Percentiles rank a stretch among this genome's conserved stretches.
These are phyloP conservation scores for Wickerhamiella musiphila DNA, from an alignment of 805 yeast genomes.

Conservation along the genomic window DNA sequence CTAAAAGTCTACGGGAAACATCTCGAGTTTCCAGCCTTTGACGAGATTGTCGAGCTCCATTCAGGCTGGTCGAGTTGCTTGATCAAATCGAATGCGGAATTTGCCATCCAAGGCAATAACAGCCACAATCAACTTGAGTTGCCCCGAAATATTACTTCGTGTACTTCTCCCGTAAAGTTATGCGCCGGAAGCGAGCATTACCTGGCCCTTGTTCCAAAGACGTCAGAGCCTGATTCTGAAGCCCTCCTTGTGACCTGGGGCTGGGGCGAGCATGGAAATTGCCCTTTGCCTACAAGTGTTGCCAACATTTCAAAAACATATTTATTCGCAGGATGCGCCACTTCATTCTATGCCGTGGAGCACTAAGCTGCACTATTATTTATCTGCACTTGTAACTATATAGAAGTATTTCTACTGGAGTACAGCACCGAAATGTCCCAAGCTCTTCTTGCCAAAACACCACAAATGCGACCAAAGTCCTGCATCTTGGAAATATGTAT, in stretches of 20 bases:
- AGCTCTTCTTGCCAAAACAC: constrained; percentile 17
- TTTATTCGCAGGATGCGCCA: constrained; percentile 20
- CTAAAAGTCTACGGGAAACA: no score
- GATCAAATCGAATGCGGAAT: no score
- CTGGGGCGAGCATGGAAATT: constrained; percentile 98
- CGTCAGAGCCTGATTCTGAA: background rate
- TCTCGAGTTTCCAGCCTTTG: no score
- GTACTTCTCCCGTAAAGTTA: constrained; percentile 10
- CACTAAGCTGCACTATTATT: no score
- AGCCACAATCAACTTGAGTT: constrained; percentile 48
- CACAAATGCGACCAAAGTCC: constrained; percentile 3
- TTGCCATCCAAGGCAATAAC: constrained; percentile 48
- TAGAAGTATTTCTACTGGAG: no score
- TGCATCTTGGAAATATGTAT: constrained; percentile 16
- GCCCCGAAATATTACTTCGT: background rate
- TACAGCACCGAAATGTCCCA: constrained; percentile 11
- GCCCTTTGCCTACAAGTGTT: constrained; percentile 32
- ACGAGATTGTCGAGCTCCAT: no score
- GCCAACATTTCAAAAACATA: background rate
- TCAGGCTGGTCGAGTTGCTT: no score
- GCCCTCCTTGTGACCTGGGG: constrained; percentile 73
- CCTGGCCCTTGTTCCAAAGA: constrained; percentile 22
- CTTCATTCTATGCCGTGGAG: no score
- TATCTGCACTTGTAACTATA: constrained; percentile 4
- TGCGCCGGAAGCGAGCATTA: constrained; percentile 84